Evolutionary conservation across 2,329 filamentous ascomycete species (phyloP).

Genomic region (Endocalyx cinctus): DNA sequence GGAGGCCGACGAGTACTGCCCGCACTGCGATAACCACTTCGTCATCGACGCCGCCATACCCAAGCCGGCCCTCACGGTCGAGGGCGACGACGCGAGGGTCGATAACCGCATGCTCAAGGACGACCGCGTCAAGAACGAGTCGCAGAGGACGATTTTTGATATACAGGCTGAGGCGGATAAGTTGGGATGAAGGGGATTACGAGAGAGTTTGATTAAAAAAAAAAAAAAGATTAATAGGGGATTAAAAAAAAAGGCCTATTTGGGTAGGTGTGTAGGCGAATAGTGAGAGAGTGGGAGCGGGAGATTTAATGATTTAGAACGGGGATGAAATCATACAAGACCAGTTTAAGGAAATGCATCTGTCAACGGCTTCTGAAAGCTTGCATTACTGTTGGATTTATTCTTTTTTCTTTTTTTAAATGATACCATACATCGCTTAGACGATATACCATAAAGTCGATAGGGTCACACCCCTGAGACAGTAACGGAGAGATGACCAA

Average conservation of each 20-base stretch:
- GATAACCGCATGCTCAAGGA: slow-evolving; percentile 92
- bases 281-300: no score
- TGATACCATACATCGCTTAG: slow-evolving; percentile 28
- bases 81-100: slow-evolving; percentile 83
- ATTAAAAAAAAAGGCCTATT: no score
- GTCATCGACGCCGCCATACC: slow-evolving; percentile 85
- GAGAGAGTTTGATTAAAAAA: not conserved
- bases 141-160: slow-evolving; percentile 66
- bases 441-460: no score
- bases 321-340: no score
- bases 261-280: no score
- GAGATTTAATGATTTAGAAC: no score
- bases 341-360: no score
- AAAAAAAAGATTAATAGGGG: not conserved
- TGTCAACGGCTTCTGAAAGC: no score
- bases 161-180: slow-evolving; percentile 70
- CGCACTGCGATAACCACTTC: slow-evolving; percentile 98
- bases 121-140: slow-evolving; percentile 63
- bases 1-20: slow-evolving; percentile 97
- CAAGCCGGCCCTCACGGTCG: slow-evolving; percentile 76
- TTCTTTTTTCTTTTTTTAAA: no score
- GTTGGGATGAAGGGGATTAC: slow-evolving; percentile 52
- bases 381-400: no score
- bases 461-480: no score
- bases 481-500: no score